phyloP scores from a whole-genome alignment of 169 alveolate species.

The Perkinsus chesapeaki region DNA sequence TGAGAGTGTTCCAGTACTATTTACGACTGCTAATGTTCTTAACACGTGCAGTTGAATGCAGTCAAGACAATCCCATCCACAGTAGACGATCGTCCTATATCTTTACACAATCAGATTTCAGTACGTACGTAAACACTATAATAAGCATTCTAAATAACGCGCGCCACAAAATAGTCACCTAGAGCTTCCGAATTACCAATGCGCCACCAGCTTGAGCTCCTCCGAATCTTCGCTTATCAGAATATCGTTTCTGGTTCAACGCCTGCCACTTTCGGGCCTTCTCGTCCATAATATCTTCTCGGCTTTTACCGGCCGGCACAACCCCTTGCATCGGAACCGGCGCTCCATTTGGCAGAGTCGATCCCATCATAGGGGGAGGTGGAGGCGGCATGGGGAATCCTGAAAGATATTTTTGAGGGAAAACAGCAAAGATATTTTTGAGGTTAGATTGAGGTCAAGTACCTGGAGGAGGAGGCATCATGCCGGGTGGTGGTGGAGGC shows the following conservation, averaged over 20 bases:
- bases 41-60: no score
- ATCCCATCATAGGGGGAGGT: background rate
- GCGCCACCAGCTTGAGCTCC: slow-evolving; percentile 21
- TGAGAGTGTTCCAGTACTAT: no score
- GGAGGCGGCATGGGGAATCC: background rate
- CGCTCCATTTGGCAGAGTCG: background rate
- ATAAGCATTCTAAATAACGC: no score
- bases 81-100: no score
- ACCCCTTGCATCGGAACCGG: background rate
- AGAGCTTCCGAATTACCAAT: no score
- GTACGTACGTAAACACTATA: no score
- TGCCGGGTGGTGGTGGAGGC: background rate
- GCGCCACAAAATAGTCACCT: no score
- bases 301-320: background rate
- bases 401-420: no score
- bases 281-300: slow-evolving; percentile 38
- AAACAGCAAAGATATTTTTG: background rate
- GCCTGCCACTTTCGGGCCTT: slow-evolving; percentile 71
- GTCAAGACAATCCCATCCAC: no score
- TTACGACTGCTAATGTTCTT: no score
- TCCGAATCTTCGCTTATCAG: slow-evolving; percentile 42
- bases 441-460: background rate
- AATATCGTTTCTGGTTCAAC: slow-evolving; percentile 55
- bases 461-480: background rate
- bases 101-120: no score